phyloP scores from a whole-genome alignment of 139 green algal species.

The Micractinium conductrix region DNA sequence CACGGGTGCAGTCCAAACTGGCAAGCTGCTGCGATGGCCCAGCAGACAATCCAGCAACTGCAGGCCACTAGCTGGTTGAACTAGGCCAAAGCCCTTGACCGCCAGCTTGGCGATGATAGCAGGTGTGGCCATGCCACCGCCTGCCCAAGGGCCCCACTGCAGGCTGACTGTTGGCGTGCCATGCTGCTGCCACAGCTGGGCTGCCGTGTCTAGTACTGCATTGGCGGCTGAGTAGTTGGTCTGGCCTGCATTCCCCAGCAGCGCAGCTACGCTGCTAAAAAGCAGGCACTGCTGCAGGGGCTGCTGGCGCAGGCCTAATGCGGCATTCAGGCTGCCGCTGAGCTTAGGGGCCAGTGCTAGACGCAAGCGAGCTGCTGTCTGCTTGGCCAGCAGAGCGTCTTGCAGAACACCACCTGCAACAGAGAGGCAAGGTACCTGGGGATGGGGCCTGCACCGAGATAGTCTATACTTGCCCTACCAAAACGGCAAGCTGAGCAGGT shows the following conservation, averaged over 20 bases:
- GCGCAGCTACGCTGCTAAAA: conserved; percentile 77
- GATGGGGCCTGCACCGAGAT: too few species aligned
- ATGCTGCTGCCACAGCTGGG: neutral
- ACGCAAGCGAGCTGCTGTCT: conserved; percentile 48
- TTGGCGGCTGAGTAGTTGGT: conserved; percentile 83
- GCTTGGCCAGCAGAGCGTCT: conserved; percentile 69
- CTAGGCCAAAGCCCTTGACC: conserved; percentile 65
- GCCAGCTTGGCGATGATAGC: conserved; percentile 50
- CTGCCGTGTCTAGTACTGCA: conserved; percentile 61
- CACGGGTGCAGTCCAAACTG: neutral
- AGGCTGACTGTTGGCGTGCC: conserved; percentile 12
- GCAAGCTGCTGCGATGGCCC: conserved; percentile 46
- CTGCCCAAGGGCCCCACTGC: conserved; percentile 91
- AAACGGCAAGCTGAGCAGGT: too few species aligned
- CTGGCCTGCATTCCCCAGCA: conserved; percentile 83
- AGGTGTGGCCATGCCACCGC: conserved; percentile 83
- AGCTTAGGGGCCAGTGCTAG: conserved; percentile 61
- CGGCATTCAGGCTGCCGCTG: neutral
- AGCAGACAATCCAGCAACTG: too few species aligned
- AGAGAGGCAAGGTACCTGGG: too few species aligned
- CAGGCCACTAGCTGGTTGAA: conserved; percentile 57
- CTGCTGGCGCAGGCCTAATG: conserved; percentile 20
- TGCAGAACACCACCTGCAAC: conserved; percentile 77
- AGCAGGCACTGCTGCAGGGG: conserved; percentile 65
- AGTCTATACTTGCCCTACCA: too few species aligned